These are phyloP conservation scores for Polyplosphaeria fusca DNA, from an alignment of 495 filamentous ascomycete species.

Conservation along the genomic window DNA sequence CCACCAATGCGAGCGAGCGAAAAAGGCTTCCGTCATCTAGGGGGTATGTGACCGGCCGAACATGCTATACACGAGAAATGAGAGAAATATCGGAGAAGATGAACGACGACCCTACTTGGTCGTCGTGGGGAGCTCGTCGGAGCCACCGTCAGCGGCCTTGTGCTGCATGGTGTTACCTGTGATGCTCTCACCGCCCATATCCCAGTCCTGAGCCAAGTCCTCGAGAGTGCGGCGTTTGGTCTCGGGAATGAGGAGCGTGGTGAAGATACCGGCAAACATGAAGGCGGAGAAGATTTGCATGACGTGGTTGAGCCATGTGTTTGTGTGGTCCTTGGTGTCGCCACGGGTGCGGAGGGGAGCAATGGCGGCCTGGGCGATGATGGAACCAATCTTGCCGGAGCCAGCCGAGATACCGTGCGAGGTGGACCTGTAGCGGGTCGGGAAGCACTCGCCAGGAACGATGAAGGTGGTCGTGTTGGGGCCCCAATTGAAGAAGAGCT, in stretches of 20 bases:
- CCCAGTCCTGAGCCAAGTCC: conserved; percentile 36
- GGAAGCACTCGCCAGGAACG: conserved; percentile 85
- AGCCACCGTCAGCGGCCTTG: conserved; percentile 4
- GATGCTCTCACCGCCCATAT: conserved; percentile 30
- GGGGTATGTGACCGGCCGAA: too few species aligned
- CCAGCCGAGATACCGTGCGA: conserved; percentile 84
- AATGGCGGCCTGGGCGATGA: conserved; percentile 52
- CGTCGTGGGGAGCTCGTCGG: neutral
- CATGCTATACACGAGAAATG: too few species aligned
- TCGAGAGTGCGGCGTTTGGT: conserved; percentile 64
- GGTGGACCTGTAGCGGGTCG: conserved; percentile 79
- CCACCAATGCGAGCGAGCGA: too few species aligned
- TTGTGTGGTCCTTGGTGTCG: conserved; percentile 32
- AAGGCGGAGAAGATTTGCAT: conserved; percentile 78
- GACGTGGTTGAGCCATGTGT: conserved; percentile 74
- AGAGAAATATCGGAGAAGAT: too few species aligned
- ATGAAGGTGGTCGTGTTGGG: conserved; percentile 90
- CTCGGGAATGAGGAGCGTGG: conserved; percentile 66
- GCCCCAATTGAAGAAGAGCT: conserved; percentile 50
- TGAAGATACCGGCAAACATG: conserved; percentile 69
- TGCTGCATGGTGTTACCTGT: conserved; percentile 3
- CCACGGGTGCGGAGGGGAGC: conserved; percentile 43
- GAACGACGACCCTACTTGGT: too few species aligned
- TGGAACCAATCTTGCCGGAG: conserved; percentile 78
- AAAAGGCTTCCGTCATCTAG: too few species aligned